Conservation (phyloP, 78 protist genomes). For the Dictyostelium capitatum region DNA sequence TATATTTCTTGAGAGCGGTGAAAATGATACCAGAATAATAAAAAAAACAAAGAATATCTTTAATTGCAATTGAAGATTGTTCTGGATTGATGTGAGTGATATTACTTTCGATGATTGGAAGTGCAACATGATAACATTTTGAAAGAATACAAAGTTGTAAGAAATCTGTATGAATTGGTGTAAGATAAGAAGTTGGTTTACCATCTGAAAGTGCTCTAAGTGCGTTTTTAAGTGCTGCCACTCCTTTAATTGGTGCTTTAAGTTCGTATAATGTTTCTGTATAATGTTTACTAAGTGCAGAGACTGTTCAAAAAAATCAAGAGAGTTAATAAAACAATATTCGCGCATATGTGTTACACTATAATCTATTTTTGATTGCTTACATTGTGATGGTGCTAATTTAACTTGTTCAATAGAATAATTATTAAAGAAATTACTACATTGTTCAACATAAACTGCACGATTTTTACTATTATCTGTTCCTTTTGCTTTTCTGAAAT, state of each 20-base stretch:
- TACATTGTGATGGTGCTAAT: slow-evolving; percentile 44
- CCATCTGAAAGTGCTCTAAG: slow-evolving; percentile 4
- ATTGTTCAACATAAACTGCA: slow-evolving; percentile 9
- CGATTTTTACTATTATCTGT: slow-evolving; percentile 22
- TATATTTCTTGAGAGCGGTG: slow-evolving; percentile 84
- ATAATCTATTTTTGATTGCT: too few relatives aligned
- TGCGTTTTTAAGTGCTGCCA: slow-evolving; percentile 38
- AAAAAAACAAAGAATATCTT: slow-evolving; percentile 85
- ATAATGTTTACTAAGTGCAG: slow-evolving; percentile 35
- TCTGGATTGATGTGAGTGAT: slow-evolving; percentile 40
- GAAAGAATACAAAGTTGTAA: slow-evolving; percentile 68
- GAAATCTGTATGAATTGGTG: slow-evolving; percentile 74
- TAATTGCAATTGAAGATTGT: slow-evolving; percentile 50
- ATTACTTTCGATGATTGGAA: slow-evolving; percentile 31
- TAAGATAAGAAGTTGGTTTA: neutral
- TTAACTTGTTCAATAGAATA: slow-evolving; percentile 27
- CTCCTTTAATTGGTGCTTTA: slow-evolving; percentile 39
- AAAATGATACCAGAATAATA: slow-evolving; percentile 93
- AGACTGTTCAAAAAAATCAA: slow-evolving; percentile 40
- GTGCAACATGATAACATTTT: slow-evolving; percentile 63
- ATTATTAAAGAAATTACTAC: neutral
- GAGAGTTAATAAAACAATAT: too few relatives aligned
- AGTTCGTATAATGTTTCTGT: slow-evolving; percentile 16
- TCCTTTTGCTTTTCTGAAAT: slow-evolving; percentile 46
- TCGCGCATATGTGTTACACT: too few relatives aligned